A percentile compares a stretch with the other conserved stretches of the same genome.
phyloP scores from a whole-genome alignment of 2,329 filamentous ascomycete genomes.

The Colletotrichum caudatum region DNA sequence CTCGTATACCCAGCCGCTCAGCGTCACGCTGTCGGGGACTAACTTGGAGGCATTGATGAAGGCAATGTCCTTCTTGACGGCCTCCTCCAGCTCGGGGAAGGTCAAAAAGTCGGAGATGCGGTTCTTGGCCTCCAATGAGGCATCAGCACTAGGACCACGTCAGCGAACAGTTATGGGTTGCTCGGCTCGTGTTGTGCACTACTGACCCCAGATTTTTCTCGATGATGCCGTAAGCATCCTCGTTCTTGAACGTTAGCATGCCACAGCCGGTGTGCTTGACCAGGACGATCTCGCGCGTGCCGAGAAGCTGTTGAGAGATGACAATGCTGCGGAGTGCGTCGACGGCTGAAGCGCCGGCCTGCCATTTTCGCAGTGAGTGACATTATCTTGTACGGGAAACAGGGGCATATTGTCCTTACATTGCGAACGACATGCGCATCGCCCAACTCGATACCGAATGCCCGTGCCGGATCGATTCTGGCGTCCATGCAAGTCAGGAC shows the following conservation, averaged over 20 bases:
- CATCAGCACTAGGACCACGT: conserved; percentile 37
- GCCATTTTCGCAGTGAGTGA: conserved; percentile 14
- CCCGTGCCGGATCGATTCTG: conserved; percentile 74
- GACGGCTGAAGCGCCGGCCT: conserved; percentile 72
- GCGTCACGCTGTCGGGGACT: conserved; percentile 68
- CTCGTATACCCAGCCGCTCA: conserved; percentile 83
- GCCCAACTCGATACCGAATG: conserved; percentile 78
- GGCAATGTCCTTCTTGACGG: conserved; percentile 74
- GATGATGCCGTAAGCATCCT: conserved; percentile 64
- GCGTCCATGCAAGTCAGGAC: conserved; percentile 86
- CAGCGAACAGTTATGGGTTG: background rate
- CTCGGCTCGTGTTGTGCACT: conserved; percentile 38
- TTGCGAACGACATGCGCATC: conserved; percentile 86
- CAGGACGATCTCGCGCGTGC: conserved; percentile 79
- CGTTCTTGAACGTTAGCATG: conserved; percentile 76
- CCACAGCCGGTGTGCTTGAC: conserved; percentile 82
- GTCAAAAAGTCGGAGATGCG: conserved; percentile 70
- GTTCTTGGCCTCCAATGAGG: conserved; percentile 44
- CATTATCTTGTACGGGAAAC: too few relatives aligned
- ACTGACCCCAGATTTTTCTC: conserved; percentile 65
- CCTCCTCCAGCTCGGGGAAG: conserved; percentile 72
- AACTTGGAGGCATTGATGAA: conserved; percentile 70
- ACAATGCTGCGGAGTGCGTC: conserved; percentile 81
- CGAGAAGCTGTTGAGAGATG: conserved; percentile 83
- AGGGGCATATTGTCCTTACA: conserved; percentile 42